Evolutionary conservation across 768 basidiomycete species (phyloP).

Genomic region (Dioszegia aurantiaca): DNA sequence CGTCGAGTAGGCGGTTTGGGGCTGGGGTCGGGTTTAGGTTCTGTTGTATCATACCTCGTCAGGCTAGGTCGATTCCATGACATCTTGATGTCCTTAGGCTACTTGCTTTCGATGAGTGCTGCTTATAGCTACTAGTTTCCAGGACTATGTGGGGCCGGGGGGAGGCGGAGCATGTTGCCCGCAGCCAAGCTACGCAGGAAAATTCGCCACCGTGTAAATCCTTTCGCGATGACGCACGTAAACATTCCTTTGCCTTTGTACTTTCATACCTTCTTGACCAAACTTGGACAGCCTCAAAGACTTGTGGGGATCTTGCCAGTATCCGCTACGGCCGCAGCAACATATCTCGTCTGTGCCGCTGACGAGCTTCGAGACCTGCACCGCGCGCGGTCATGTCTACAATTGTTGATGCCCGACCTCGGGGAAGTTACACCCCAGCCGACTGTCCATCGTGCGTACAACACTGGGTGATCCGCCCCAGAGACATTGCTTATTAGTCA

Average conservation of each 20-base stretch:
- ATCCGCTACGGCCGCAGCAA: too few relatives aligned
- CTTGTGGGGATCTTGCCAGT: too few relatives aligned
- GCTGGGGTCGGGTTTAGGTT: not conserved
- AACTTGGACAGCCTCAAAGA: too few relatives aligned
- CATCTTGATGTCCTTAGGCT: too few relatives aligned
- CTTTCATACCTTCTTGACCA: not conserved
- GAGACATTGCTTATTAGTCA: not conserved
- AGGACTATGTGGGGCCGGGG: too few relatives aligned
- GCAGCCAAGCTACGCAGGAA: too few relatives aligned
- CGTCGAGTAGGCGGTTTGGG: constrained; percentile 14
- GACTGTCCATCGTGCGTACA: constrained; percentile 45
- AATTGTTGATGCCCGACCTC: constrained; percentile 47
- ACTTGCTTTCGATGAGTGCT: too few relatives aligned
- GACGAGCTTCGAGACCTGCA: too few relatives aligned
- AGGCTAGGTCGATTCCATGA: not conserved
- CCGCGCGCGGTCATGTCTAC: constrained; percentile 38
- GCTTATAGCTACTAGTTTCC: too few relatives aligned
- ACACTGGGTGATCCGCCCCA: not conserved
- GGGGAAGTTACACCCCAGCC: constrained; percentile 45
- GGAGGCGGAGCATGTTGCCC: too few relatives aligned
- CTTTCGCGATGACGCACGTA: not conserved
- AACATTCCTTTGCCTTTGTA: not conserved
- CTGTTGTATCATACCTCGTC: constrained; percentile 14
- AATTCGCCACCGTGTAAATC: too few relatives aligned
- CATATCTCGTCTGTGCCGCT: not conserved